These are phyloP conservation scores for Macrophomina tecta DNA, from an alignment of 2,329 filamentous ascomycete species.

Conservation along the genomic window DNA sequence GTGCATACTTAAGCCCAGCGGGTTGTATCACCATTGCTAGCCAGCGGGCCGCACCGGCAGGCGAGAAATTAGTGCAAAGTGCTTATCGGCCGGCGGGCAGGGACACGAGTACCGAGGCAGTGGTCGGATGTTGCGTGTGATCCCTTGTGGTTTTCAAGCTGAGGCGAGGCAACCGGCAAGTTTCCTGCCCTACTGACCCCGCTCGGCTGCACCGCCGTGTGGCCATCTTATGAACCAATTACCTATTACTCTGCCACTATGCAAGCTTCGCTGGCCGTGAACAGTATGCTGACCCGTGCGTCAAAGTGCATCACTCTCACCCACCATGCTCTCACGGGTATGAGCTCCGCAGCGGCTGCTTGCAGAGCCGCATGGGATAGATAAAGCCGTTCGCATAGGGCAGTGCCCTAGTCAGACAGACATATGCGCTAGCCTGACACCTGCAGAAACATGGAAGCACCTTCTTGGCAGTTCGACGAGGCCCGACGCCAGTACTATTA, in stretches of 20 bases:
- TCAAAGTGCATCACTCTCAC: not conserved
- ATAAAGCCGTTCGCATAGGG: not conserved
- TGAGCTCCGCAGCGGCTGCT: not conserved
- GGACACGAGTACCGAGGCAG: not conserved
- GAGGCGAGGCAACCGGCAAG: not conserved
- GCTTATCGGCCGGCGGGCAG: not conserved
- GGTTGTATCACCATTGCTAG: not conserved
- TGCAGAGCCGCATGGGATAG: slow-evolving; percentile 8
- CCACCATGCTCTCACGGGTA: not conserved
- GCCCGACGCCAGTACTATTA: not conserved
- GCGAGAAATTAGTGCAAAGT: not conserved
- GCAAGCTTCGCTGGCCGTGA: slow-evolving; percentile 6
- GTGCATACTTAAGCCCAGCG: slow-evolving; percentile 11
- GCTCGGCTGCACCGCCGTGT: not conserved
- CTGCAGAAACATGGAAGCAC: not conserved
- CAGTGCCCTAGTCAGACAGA: too few species aligned
- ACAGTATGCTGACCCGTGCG: not conserved
- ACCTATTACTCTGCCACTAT: not conserved
- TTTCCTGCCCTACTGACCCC: not conserved
- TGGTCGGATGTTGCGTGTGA: slow-evolving; percentile 2
- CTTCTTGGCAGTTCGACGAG: not conserved
- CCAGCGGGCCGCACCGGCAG: not conserved
- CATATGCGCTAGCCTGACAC: too few species aligned
- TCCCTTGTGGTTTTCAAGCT: not conserved
- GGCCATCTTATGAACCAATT: not conserved